Conservation (phyloP, 2,329 filamentous ascomycete genomes). For the Talaromyces islandicus region DNA sequence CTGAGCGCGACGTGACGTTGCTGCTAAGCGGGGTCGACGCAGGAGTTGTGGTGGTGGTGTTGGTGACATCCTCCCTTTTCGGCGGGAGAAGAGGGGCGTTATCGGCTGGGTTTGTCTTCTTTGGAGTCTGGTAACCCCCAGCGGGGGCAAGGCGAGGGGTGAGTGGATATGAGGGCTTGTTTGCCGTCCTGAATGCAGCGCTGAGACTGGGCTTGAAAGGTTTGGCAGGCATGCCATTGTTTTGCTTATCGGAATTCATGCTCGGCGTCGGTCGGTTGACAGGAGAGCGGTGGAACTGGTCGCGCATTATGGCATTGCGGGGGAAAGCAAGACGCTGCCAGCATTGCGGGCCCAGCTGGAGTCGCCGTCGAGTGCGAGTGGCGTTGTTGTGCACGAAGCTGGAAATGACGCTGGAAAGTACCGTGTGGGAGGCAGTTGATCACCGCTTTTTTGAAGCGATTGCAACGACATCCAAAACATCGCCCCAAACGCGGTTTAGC, state of each 20-base stretch:
- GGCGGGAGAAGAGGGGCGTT: constrained; percentile 27
- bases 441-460: not conserved
- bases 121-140: constrained; percentile 23
- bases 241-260: constrained; percentile 49
- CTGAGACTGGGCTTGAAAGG: constrained; percentile 65
- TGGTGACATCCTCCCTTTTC: constrained; percentile 40
- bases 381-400: not conserved
- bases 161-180: constrained; percentile 44
- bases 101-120: constrained; percentile 28
- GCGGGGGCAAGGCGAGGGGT: constrained; percentile 54
- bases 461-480: constrained; percentile 9
- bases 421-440: not conserved
- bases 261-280: constrained; percentile 28
- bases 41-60: constrained; percentile 39
- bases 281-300: constrained; percentile 25
- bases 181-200: constrained; percentile 53
- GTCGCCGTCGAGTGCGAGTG: not conserved
- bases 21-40: constrained; percentile 53
- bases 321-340: constrained; percentile 19
- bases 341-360: constrained; percentile 30
- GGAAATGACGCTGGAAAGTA: not conserved
- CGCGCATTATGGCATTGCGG: constrained; percentile 45
- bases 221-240: constrained; percentile 44
- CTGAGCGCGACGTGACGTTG: constrained; percentile 75
- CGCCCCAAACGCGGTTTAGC: constrained; percentile 9